These are phyloP conservation scores for Myotisia sp. DNA, from an alignment of 2,329 filamentous ascomycete species.

Conservation along the genomic window DNA sequence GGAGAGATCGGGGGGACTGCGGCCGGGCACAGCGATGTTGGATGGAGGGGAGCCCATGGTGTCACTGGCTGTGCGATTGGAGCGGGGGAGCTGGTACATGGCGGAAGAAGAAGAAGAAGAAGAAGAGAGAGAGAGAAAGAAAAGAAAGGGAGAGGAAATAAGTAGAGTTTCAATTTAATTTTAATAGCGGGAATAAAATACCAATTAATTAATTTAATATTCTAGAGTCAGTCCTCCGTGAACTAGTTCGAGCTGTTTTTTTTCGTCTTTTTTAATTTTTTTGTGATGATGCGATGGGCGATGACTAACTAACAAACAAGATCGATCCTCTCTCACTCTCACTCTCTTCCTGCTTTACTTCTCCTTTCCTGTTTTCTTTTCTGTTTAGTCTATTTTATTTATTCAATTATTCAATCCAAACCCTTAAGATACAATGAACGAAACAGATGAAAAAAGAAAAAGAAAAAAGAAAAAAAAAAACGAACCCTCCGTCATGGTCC, in stretches of 20 bases:
- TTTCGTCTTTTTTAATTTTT: not conserved
- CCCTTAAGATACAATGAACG: too few species aligned
- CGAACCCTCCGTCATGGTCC: too few species aligned
- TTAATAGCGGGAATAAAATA: too few species aligned
- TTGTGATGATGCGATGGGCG: not conserved
- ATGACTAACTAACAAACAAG: too few species aligned
- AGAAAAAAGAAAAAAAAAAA: too few species aligned
- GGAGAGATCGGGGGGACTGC: constrained; percentile 17
- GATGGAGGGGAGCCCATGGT: constrained; percentile 20
- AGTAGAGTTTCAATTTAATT: not conserved
- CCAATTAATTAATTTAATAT: constrained; percentile 1
- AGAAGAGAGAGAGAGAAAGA: not conserved
- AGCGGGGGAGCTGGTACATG: constrained; percentile 5
- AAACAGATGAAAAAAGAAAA: too few species aligned
- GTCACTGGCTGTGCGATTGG: constrained; percentile 6
- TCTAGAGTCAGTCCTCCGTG: not conserved
- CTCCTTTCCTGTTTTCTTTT: too few species aligned
- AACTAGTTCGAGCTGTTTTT: not conserved
- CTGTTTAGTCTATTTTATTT: too few species aligned
- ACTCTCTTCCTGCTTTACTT: too few species aligned
- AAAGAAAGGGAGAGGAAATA: not conserved
- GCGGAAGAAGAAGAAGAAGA: constrained; percentile 5
- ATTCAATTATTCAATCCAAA: too few species aligned
- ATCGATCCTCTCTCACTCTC: too few species aligned
- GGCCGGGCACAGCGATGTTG: constrained; percentile 20